phyloP scores from a whole-genome alignment of 1,139 yeast genomes.

The Hyphopichia buzzinii region DNA sequence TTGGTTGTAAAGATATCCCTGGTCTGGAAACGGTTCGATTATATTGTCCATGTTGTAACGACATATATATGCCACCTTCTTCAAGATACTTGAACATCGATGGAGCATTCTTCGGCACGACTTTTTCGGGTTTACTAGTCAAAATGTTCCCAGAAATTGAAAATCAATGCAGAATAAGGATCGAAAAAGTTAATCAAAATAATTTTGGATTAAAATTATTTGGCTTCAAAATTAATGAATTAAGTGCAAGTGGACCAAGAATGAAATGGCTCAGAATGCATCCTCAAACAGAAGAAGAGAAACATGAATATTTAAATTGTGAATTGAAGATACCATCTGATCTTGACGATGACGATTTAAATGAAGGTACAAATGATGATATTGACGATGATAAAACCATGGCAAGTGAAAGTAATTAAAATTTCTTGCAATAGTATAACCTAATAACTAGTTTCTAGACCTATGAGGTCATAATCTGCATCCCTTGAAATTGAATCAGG shows the following conservation, averaged over 20 bases:
- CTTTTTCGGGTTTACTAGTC: conserved; percentile 88
- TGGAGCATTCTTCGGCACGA: conserved; percentile 96
- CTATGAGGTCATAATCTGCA: no score
- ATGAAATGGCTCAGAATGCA: conserved; percentile 91
- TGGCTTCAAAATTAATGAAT: conserved; percentile 81
- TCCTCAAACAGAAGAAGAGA: conserved; percentile 60
- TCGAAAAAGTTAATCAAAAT: conserved; percentile 50
- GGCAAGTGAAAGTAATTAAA: conserved; percentile 38
- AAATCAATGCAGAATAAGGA: conserved; percentile 46
- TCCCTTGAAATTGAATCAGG: not conserved
- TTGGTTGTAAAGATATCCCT: conserved; percentile 87
- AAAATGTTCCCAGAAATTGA: conserved; percentile 85
- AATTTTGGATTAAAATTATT: conserved; percentile 74
- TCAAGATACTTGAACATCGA: conserved; percentile 84
- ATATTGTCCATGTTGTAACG: conserved; percentile 93
- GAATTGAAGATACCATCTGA: conserved; percentile 54
- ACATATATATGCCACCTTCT: conserved; percentile 81
- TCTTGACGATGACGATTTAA: conserved; percentile 23
- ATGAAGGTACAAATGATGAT: conserved; percentile 19
- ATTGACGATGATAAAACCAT: conserved; percentile 43
- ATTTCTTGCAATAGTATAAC: not conserved
- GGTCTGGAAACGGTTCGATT: conserved; percentile 90
- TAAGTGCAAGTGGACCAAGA: conserved; percentile 80
- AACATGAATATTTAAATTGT: conserved; percentile 59
- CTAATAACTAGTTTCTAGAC: no score